Percentiles rank a stretch among this genome's conserved stretches.
Evolutionary conservation across 805 yeast genomes (phyloP).

Genomic region (Starmera pachycereana): DNA sequence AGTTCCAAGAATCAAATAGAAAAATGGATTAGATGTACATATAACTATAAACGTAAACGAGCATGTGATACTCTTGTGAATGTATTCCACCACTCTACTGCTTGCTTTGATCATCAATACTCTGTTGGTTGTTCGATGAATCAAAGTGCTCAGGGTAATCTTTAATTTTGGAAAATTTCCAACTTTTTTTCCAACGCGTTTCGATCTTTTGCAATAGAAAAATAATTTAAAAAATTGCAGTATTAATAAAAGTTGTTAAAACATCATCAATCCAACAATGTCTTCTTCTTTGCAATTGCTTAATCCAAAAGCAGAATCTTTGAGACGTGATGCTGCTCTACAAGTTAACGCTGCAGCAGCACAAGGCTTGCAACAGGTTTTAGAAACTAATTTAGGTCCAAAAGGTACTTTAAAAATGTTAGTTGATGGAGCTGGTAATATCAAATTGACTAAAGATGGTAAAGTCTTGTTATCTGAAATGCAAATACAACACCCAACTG

Average conservation of each 20-base stretch:
- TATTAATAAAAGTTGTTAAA: too few species aligned
- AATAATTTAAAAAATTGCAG: too few species aligned
- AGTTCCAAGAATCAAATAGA: conserved; percentile 38
- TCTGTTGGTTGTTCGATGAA: too few species aligned
- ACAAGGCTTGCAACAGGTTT: conserved; percentile 88
- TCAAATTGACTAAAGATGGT: conserved; percentile 95
- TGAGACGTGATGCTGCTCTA: conserved; percentile 89
- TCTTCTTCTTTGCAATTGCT: conserved; percentile 73
- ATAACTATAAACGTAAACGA: too few species aligned
- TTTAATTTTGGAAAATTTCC: too few species aligned
- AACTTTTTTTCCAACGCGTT: too few species aligned
- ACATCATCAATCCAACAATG: conserved; percentile 14
- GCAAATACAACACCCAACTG: conserved; percentile 93
- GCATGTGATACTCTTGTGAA: too few species aligned
- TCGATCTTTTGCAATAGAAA: too few species aligned
- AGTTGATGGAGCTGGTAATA: conserved; percentile 93
- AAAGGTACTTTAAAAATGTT: conserved; percentile 94
- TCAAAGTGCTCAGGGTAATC: too few species aligned
- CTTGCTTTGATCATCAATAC: too few species aligned
- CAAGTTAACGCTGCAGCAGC: conserved; percentile 95
- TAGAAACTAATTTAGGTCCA: conserved; percentile 90
- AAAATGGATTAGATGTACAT: not conserved
- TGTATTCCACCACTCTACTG: too few species aligned
- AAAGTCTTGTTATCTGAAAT: conserved; percentile 87
- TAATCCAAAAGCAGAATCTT: conserved; percentile 96